Evolutionary conservation across 108 stramenopile species (phyloP), one percentile per base, ranked within the genome.

Genomic region (Licmophora abbreviata): DNA sequence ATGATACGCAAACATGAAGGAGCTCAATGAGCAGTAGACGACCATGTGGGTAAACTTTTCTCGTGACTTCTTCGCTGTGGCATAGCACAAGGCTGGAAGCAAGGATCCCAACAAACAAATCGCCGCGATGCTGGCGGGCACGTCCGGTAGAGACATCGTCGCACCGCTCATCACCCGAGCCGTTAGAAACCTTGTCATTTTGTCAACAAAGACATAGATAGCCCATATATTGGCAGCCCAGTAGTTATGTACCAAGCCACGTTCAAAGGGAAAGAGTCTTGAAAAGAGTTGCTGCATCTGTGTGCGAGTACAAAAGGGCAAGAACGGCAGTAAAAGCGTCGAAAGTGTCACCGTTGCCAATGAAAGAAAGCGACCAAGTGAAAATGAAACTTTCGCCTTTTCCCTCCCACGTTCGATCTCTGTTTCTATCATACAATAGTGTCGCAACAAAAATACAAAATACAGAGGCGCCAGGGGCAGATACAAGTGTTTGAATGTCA

Each of bases 221-320:
- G 97, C 94, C 95, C 95, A 98, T 15, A 86, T 26, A 64, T 98
- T 98, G 44, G 91, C 94, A 6, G 97, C 95, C 97, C 97, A 98
- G 55, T 98, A 98, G 29, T 94, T 93, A 67, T 98, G 97, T 0
- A 89, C 84, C 17, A 98, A 66, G 10, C 97, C 97, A 53, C 97
- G 70, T 3, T 68, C 84, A 60, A 95, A 98, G 10, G 97, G 97
- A 60, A 98, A 97, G n/a, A 98, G 79, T 29, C 97, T 78, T 15
- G 34, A 34, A 1, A 69, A 25, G 17, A 98, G 85, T 71, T 96
- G 93, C 7, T 50, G 45, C 29, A 86, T 31, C 45, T 66, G 77
- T 37, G 18, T 33, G n/a, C 29, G 24, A 29, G 68, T 44, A 0
- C 84, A 8, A 64, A 87, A 76, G 7, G 86, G 88, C 7, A 84